Base-by-base conservation (phyloP, 2,329 filamentous ascomycete genomes). In the Xylariaceae sp. region DNA sequence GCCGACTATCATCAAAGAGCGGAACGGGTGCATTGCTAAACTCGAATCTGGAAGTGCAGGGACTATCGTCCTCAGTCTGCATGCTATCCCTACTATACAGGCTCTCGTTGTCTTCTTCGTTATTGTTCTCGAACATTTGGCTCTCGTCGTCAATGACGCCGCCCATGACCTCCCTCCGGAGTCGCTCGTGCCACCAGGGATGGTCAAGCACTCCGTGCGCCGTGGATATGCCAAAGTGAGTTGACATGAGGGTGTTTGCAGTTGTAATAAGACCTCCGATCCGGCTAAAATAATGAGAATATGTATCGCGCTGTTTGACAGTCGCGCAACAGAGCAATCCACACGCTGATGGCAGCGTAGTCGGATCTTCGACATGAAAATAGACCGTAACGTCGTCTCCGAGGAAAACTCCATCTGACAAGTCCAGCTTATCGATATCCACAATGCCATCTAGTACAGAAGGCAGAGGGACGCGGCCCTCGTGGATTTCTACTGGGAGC, bases 171-270 rank as follows among this genome's bases (percentile, higher is more conserved):
- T 22, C 22, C 33, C n/a, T 43, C 32, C 3, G 11, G 34, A 49
- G 35, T 5, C 37, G 36, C 14, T 25, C 41, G 23, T 49, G 43
- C 43, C 42, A 49, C 47, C 42, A 49, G n/a, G 33, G 47, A 34
- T 49, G 36, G 40, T 46, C 40, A 6, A 45, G 17, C 43, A 49
- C 43, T 20, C 47, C 47, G 21, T 49, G 47, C 6, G 47, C 47
- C 5, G 47, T 49, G 40, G 47, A 49, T 10, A 49, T 37, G 16
- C 47, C 47, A 39, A 42, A 49, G 17, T 46, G 42, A n/a, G 44
- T 38, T 11, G 44, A 47, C 4, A 19, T 35, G n/a, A 47, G 44
- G 11, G 46, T 48, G 21, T 48, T 44, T 2, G 46, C 45, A 3
- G 37, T 25, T 14, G 34, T 37, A 6, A 48, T 36, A 7, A 48